Evolutionary conservation across 768 basidiomycete genomes (phyloP).

Genomic region (Pisolithus sp.): DNA sequence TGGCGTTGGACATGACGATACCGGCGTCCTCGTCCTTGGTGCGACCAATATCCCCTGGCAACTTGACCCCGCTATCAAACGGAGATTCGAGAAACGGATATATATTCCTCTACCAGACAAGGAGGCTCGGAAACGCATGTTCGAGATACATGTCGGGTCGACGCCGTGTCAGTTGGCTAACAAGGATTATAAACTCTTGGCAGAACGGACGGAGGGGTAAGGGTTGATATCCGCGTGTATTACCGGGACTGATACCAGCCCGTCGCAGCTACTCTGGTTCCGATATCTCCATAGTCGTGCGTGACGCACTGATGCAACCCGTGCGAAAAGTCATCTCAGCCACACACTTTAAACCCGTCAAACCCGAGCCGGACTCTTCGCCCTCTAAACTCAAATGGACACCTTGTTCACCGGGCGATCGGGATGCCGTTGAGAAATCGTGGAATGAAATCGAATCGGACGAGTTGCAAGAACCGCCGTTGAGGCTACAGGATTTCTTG

Average conservation of each 20-base stretch:
- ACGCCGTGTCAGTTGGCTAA: slow-evolving; percentile 81
- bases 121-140: slow-evolving; percentile 91
- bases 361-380: slow-evolving; percentile 14
- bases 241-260: background rate
- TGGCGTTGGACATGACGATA: slow-evolving; percentile 96
- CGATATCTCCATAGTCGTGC: slow-evolving; percentile 90
- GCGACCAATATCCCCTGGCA: slow-evolving; percentile 99
- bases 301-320: slow-evolving; percentile 98
- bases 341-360: slow-evolving; percentile 81
- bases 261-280: slow-evolving; percentile 74
- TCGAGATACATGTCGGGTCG: slow-evolving; percentile 89
- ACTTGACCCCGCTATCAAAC: slow-evolving; percentile 94
- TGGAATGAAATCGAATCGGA: slow-evolving; percentile 88
- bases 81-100: slow-evolving; percentile 97
- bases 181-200: slow-evolving; percentile 76
- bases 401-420: slow-evolving; percentile 93
- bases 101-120: slow-evolving; percentile 95
- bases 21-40: slow-evolving; percentile 91
- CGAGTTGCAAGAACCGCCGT: slow-evolving; percentile 82
- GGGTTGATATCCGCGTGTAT: slow-evolving; percentile 1
- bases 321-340: slow-evolving; percentile 93
- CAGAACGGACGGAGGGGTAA: slow-evolving; percentile 81
- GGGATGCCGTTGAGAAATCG: slow-evolving; percentile 74
- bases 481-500: slow-evolving; percentile 75
- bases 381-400: slow-evolving; percentile 60